A percentile compares a stretch with the other conserved stretches of the same genome.
phyloP scores from a whole-genome alignment of 2,329 filamentous ascomycete species.

The Akanthomyces lecanii region DNA sequence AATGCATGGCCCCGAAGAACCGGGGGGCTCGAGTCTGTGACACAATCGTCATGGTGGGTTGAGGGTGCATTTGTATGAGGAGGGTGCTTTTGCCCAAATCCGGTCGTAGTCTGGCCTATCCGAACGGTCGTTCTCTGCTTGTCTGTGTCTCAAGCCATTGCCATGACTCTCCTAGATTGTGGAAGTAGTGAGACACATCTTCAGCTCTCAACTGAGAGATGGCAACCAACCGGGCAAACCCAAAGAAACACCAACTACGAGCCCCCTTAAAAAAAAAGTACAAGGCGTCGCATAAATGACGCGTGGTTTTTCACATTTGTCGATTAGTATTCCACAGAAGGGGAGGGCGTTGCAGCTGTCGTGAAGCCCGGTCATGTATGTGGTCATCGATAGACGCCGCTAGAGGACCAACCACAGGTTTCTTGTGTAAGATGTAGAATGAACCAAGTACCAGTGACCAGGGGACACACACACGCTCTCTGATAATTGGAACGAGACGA shows the following conservation, averaged over 20 bases:
- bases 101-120: neutral
- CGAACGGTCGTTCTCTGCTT: neutral
- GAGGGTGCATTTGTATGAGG: neutral
- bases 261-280: neutral
- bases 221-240: neutral
- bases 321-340: neutral
- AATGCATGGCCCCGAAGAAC: neutral
- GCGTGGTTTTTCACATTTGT: too few species aligned
- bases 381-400: neutral
- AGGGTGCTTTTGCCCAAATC: neutral
- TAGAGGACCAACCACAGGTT: neutral
- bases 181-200: neutral
- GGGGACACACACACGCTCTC: neutral
- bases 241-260: neutral
- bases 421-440: neutral
- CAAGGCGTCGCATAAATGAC: neutral
- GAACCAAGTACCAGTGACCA: neutral
- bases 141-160: neutral
- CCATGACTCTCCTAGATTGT: neutral
- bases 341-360: neutral
- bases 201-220: neutral
- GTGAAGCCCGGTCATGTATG: neutral
- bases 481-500: neutral
- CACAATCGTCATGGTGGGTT: neutral
- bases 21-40: constrained; percentile 1